Evolutionary conservation across 164 flowering plant genomes (phyloP).

Genomic region (Platanus orientalis): DNA sequence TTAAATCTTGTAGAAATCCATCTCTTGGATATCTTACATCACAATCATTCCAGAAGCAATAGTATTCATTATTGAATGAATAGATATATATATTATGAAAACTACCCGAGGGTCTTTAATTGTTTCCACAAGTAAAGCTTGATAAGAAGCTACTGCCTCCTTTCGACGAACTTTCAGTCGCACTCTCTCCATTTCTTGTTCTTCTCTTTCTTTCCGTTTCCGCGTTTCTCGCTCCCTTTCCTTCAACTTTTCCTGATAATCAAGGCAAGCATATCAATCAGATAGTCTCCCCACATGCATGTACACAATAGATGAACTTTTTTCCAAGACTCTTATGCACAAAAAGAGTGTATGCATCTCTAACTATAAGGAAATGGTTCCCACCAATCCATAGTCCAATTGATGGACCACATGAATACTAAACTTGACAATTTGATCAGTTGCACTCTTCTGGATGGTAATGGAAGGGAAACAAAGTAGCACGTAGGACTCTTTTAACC

Average conservation of each 20-base stretch:
- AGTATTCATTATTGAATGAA: not conserved
- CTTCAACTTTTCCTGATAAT: slow-evolving; percentile 74
- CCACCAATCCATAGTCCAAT: not conserved
- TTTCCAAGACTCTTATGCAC: not conserved
- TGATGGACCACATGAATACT: not conserved
- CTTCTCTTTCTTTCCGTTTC: slow-evolving; percentile 95
- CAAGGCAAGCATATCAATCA: slow-evolving; percentile 7
- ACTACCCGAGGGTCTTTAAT: slow-evolving; percentile 93
- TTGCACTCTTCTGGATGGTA: no score
- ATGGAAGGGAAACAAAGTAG: no score
- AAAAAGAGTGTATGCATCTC: not conserved
- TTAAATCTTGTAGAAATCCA: not conserved
- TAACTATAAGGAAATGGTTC: not conserved
- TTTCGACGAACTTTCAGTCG: slow-evolving; percentile 80
- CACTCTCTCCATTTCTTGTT: slow-evolving; percentile 95
- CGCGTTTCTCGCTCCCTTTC: slow-evolving; percentile 91
- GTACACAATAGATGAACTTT: not conserved
- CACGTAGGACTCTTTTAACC: no score
- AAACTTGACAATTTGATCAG: no score
- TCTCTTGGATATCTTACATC: no score
- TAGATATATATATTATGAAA: not conserved
- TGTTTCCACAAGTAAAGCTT: slow-evolving; percentile 91
- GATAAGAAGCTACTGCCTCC: slow-evolving; percentile 85
- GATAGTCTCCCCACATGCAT: not conserved
- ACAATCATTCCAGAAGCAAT: not conserved